Conservation (phyloP, 2,329 filamentous ascomycete genomes). For the Claviceps sp. region DNA sequence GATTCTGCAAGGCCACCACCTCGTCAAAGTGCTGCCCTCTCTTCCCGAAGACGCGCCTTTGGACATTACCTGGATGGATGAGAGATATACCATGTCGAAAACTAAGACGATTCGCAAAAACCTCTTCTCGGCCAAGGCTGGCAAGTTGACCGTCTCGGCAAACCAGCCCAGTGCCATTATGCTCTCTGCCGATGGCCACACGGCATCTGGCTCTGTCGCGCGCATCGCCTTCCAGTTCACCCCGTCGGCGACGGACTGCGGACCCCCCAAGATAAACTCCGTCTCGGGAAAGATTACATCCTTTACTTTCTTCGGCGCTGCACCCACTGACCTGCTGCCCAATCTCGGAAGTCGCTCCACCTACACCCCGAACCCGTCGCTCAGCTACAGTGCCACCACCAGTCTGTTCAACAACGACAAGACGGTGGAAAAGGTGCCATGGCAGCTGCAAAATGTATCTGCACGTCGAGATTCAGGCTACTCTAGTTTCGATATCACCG, state of each 20-base stretch:
- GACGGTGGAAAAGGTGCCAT: constrained; percentile 22
- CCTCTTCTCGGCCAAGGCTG: constrained; percentile 37
- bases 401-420: constrained; percentile 25
- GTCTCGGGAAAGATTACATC: constrained; percentile 37
- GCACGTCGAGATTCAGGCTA: constrained; percentile 41
- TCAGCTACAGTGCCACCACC: constrained; percentile 33
- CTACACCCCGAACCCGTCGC: constrained; percentile 26
- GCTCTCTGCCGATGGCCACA: constrained; percentile 34
- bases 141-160: constrained; percentile 32
- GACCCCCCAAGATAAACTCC: constrained; percentile 34
- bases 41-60: constrained; percentile 37
- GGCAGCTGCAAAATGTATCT: constrained; percentile 24
- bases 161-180: constrained; percentile 35
- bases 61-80: constrained; percentile 32
- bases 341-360: constrained; percentile 34
- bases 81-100: constrained; percentile 35
- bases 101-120: constrained; percentile 40
- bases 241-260: constrained; percentile 26
- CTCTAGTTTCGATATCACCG: constrained; percentile 25
- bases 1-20: constrained; percentile 27
- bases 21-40: constrained; percentile 40
- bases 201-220: constrained; percentile 27
- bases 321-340: constrained; percentile 32
- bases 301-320: constrained; percentile 37
- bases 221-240: constrained; percentile 34